Evolutionary conservation across 495 filamentous ascomycete genomes (phyloP).

Genomic region (Daldinia loculata): DNA sequence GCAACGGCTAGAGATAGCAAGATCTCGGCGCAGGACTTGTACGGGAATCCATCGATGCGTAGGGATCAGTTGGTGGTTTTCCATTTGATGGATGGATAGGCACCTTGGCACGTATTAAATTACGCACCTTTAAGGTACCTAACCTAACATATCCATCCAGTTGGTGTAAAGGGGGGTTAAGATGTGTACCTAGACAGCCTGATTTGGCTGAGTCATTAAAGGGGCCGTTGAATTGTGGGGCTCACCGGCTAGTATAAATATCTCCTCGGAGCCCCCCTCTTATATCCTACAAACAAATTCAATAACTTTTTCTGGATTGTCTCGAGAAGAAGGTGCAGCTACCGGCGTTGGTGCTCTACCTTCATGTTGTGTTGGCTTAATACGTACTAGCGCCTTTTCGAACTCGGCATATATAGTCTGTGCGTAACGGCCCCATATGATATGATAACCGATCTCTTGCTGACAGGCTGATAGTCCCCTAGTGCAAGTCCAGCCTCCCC

Average conservation of each 20-base stretch:
- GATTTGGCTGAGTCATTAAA: neutral
- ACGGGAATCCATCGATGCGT: constrained; percentile 11
- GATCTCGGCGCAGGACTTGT: constrained; percentile 4
- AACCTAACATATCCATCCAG: neutral
- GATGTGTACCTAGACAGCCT: neutral
- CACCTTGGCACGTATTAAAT: neutral
- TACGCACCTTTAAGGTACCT: neutral
- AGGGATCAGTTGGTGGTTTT: neutral
- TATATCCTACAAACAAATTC: neutral
- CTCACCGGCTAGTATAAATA: constrained; percentile 27
- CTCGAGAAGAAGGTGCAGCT: constrained; percentile 14
- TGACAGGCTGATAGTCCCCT: constrained; percentile 16
- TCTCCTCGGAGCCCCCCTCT: constrained; percentile 13
- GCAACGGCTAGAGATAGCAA: constrained; percentile 4
- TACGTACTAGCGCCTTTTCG: constrained; percentile 16
- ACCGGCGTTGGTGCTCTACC: constrained; percentile 26
- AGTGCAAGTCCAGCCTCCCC: constrained; percentile 30
- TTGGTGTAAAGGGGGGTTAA: neutral
- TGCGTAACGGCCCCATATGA: constrained; percentile 33
- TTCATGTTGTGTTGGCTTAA: constrained; percentile 22
- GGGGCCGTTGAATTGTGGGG: constrained; percentile 20
- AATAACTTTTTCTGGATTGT: constrained; percentile 12
- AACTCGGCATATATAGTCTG: constrained; percentile 15
- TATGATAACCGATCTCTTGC: neutral
- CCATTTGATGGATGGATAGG: neutral